Percentiles rank a stretch among this genome's conserved stretches.
Evolutionary conservation across 2,329 filamentous ascomycete species (phyloP).

Genomic region (Apiospora aurea): DNA sequence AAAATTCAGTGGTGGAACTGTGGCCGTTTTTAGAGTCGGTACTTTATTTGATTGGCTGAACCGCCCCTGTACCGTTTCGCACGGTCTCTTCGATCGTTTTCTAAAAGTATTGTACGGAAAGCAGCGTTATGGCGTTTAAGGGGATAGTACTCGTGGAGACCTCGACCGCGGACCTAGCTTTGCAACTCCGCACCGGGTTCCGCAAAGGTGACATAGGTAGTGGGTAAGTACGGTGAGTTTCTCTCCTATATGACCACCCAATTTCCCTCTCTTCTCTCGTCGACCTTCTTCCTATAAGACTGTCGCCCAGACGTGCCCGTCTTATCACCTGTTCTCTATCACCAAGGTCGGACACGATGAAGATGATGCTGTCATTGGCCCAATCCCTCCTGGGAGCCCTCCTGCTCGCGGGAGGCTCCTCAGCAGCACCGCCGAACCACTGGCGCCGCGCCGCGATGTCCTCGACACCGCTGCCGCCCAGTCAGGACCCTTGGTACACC

Average conservation of each 20-base stretch:
- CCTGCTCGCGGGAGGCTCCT: constrained; percentile 11
- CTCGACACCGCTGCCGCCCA: constrained; percentile 35
- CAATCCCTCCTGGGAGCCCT: constrained; percentile 10
- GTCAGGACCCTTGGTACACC: constrained; percentile 44
- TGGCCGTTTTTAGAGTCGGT: too few relatives aligned
- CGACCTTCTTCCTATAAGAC: neutral
- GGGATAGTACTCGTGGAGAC: neutral
- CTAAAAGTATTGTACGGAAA: too few relatives aligned
- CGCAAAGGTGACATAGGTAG: neutral
- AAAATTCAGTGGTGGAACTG: too few relatives aligned
- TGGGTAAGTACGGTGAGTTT: neutral
- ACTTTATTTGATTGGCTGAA: too few relatives aligned
- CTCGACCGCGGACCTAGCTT: neutral
- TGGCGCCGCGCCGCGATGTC: constrained; percentile 5
- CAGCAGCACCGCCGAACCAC: constrained; percentile 8
- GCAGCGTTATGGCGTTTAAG: too few relatives aligned
- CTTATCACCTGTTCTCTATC: neutral
- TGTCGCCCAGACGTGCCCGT: neutral
- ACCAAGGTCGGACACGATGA: constrained; percentile 1
- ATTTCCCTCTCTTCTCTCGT: neutral
- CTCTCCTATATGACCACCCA: too few relatives aligned
- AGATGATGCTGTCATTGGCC: constrained; percentile 19
- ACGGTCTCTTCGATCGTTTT: too few relatives aligned
- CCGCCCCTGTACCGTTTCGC: too few relatives aligned
- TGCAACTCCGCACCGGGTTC: neutral